phyloP scores from a whole-genome alignment of 1,284 basidiomycete genomes.

The Microbotryum intermedium region DNA sequence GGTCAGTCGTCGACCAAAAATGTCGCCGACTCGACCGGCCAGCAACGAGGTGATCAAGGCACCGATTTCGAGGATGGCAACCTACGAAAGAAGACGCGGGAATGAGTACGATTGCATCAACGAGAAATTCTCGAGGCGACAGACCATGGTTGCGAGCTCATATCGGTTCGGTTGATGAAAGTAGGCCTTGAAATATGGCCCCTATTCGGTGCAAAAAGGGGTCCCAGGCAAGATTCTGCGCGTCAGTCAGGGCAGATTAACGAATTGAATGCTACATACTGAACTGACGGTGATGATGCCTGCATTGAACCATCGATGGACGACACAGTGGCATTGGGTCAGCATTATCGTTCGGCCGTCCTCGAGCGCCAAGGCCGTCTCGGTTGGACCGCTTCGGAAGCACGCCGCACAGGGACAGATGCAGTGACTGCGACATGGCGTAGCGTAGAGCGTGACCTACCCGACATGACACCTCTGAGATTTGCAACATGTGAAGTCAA shows the following conservation, averaged over 20 bases:
- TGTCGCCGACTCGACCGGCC: constrained; percentile 78
- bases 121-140: constrained; percentile 50
- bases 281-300: background rate
- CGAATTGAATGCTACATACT: background rate
- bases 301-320: constrained; percentile 24
- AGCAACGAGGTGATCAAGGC: constrained; percentile 85
- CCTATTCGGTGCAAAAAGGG: background rate
- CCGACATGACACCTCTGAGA: constrained; percentile 48
- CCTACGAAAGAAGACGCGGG: background rate
- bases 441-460: constrained; percentile 35
- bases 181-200: constrained; percentile 34
- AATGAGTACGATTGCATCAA: background rate
- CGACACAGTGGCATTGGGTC: background rate
- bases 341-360: constrained; percentile 70
- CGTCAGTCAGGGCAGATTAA: background rate
- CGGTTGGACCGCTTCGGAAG: constrained; percentile 57
- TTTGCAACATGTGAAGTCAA: background rate
- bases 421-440: background rate
- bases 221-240: background rate
- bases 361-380: constrained; percentile 49
- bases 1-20: constrained; percentile 76
- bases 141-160: constrained; percentile 73
- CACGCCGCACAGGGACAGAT: background rate
- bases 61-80: constrained; percentile 60
- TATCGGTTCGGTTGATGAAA: constrained; percentile 64